Base-by-base conservation (phyloP, 441 rosid species). In the Corymbia citriodora region DNA sequence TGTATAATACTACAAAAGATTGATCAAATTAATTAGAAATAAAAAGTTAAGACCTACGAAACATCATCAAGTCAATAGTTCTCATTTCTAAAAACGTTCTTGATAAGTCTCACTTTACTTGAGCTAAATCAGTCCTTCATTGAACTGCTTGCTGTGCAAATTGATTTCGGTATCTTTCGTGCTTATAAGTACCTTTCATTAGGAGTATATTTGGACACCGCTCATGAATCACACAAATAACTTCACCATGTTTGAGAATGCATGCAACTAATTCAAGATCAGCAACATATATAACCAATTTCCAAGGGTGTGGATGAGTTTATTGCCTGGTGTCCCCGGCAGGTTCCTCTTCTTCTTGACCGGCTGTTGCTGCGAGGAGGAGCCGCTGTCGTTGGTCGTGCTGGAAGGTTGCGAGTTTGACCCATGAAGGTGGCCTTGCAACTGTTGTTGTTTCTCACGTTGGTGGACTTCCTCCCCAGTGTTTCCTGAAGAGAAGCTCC, bases 311-410 rank as follows among this genome's bases (percentile, higher is more conserved):
- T 23, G 85, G 52, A 29, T 89, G 79, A 85, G 63, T 59, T 27
- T 48, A 89, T 91, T 94, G 92, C 97, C 98, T 96, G 98, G 98
- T 89, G 96, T 95, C 93, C 96, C 98, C 55, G 97, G 98, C 27
- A 95, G 94, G 63, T 94, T 96, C 88, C 98, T 93, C 91, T 95
- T 96, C 94, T 94, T 96, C 97, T 95, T 96, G 45, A 68, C 91
- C 9, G 91, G 89, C 79, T 90, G 93, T 49, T 91, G 94, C 55
- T 93, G 94, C 6, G 94, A 90, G 88, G 92, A 55, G 33, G 95
- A 90, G 88, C 89, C 91, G 89, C 81, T 93, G 91, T 92, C 94
- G 87, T 92, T 91, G 70, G 93, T 81, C 33, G 90, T 74, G 89
- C 57, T 87, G n/a, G 92, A 82, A 90, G 91, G 92, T 57, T 81